Evolutionary conservation across 306 rosid species (phyloP), one percentile per base, ranked within the genome.

Genomic region (Glycine tomentella): DNA sequence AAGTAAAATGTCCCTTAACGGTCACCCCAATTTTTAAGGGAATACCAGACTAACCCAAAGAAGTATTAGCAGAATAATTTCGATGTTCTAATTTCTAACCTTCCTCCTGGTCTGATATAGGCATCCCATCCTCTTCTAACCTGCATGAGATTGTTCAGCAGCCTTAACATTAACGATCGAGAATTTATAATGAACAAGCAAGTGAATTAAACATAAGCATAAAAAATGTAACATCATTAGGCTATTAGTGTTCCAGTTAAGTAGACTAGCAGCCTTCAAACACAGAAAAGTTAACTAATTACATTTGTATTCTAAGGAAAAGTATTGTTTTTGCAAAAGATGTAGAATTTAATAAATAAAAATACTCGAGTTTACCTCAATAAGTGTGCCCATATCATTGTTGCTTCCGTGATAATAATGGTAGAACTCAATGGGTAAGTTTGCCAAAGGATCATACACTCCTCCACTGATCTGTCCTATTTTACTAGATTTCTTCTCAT

Each of bases 121-220:
- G 94, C 92, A 91, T 95, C 99, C 99, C 99, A 95, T 57, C 90
- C 89, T 90, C 97, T 91, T 90, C 99, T 87, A 80, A 95, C 97
- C 99, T 95, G 91, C 88, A 88, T 42, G 52, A 76, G 81, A 83
- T 75, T 80, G 81, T 80, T 53, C 16, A 25, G 7, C 3, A 72
- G 62, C 15, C 69, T 74, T 61, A 78, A 69, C 67, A 79, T 82
- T 52, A 78, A 62, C 72, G 82, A 83, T 42, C 44, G 57, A 20
- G 65, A 77, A 17, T 52, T 71, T 20, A 65, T 13, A 38, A 70
- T 5, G 59, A 51, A n/a, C 20, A 70, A 5, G 25, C 59, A 9
- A 12, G n/a, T 17, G 75, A 70, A 25, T 70, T 49, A 70, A 11
- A 49, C 9, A 48, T 69, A 25, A 25, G 16, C 13, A 51, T 7